phyloP scores from a whole-genome alignment of 108 stramenopile species.

The Pseudonitzschia delicatissima region DNA sequence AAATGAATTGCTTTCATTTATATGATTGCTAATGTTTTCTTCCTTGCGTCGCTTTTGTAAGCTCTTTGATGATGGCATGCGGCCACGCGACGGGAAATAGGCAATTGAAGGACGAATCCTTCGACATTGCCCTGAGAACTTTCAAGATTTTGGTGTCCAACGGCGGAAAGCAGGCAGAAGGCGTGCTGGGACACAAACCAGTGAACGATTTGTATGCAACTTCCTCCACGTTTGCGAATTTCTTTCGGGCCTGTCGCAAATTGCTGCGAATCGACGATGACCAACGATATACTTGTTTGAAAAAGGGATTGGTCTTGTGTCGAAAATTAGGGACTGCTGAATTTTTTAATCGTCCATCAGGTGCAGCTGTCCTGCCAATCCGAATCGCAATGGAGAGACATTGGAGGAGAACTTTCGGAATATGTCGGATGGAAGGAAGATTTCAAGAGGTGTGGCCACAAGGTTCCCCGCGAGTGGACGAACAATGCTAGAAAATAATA shows the following conservation, averaged over 20 bases:
- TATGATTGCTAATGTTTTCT: not conserved
- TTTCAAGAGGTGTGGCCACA: constrained; percentile 1
- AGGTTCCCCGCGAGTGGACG: constrained; percentile 19
- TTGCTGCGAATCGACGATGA: constrained; percentile 3
- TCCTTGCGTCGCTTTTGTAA: not conserved
- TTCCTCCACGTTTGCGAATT: constrained; percentile 35
- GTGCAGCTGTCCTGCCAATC: constrained; percentile 19
- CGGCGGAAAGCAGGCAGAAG: not conserved
- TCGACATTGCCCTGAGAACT: constrained; percentile 31
- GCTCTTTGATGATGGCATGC: constrained; percentile 48
- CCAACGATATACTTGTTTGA: constrained; percentile 3
- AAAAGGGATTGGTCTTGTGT: constrained; percentile 21
- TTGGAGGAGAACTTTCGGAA: constrained; percentile 15
- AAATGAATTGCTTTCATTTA: not conserved
- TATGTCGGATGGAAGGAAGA: constrained; percentile 22
- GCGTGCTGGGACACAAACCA: not conserved
- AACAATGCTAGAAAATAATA: constrained; percentile 21
- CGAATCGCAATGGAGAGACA: constrained; percentile 18
- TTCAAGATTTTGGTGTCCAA: constrained; percentile 18
- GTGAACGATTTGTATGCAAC: constrained; percentile 11
- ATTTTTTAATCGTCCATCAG: constrained; percentile 28
- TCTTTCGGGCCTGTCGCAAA: constrained; percentile 32
- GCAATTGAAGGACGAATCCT: constrained; percentile 24
- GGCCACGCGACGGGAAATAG: constrained; percentile 44
- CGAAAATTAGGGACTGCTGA: constrained; percentile 25